These are phyloP conservation scores for Ricinus communis DNA, from an alignment of 345 rosid genomes.

Conservation along the genomic window DNA sequence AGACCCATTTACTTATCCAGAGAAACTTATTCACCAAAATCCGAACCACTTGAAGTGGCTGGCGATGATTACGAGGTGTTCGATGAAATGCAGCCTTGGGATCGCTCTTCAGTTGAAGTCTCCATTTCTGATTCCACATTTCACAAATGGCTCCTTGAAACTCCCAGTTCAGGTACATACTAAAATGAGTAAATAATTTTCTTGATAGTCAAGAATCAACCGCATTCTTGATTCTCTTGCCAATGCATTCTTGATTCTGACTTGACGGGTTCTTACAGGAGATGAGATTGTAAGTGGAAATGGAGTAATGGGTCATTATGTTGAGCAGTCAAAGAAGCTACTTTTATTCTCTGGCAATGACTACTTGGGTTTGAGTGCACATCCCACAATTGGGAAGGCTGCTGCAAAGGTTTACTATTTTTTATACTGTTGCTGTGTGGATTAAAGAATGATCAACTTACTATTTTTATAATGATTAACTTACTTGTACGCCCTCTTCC, in stretches of 20 bases:
- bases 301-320: slow-evolving; percentile 27
- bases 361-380: slow-evolving; percentile 89
- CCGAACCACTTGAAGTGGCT: slow-evolving; percentile 11
- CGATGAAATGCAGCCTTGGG: slow-evolving; percentile 74
- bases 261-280: slow-evolving; percentile 38
- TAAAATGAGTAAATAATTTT: too few species aligned
- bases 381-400: slow-evolving; percentile 77
- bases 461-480: too few species aligned
- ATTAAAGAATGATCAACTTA: too few species aligned
- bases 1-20: slow-evolving; percentile 63
- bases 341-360: slow-evolving; percentile 94
- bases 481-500: too few species aligned
- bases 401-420: slow-evolving; percentile 55
- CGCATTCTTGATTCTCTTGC: too few species aligned
- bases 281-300: slow-evolving; percentile 45
- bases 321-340: slow-evolving; percentile 53
- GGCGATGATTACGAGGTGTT: slow-evolving; percentile 55
- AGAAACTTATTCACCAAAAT: slow-evolving; percentile 13
- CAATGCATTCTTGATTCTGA: not conserved
- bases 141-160: slow-evolving; percentile 73
- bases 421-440: too few species aligned
- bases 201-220: not conserved
- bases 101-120: slow-evolving; percentile 71
- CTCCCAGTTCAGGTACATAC: slow-evolving; percentile 67
- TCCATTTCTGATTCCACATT: slow-evolving; percentile 61